Conservation (phyloP, 306 rosid genomes). For the Carpinus viminea region DNA sequence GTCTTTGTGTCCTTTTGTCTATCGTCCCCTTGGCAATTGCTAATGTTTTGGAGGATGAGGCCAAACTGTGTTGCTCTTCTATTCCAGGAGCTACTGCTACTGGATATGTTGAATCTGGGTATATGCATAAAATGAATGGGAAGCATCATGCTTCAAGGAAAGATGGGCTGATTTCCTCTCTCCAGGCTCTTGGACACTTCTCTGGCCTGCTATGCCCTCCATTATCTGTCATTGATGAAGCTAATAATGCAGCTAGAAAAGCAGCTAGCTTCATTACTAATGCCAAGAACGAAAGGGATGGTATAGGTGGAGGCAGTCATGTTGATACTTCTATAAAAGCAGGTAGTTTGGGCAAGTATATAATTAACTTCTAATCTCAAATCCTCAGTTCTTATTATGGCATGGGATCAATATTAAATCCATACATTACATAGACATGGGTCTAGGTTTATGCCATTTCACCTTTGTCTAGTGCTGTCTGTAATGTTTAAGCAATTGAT, state of each 20-base stretch:
- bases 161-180: conserved; percentile 61
- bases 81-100: conserved; percentile 19
- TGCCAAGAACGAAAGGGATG: conserved; percentile 44
- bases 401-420: conserved; percentile 16
- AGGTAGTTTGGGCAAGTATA: conserved; percentile 39
- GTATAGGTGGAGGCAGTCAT: conserved; percentile 44
- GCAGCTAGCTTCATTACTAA: conserved; percentile 50
- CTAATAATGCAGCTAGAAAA: conserved; percentile 66
- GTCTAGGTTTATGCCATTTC: conserved; percentile 14
- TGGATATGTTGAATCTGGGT: conserved; percentile 32
- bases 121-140: conserved; percentile 29
- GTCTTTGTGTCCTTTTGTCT: conserved; percentile 63
- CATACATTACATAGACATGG: conserved; percentile 1
- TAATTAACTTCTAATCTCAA: conserved; percentile 19
- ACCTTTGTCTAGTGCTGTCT: conserved; percentile 11
- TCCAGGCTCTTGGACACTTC: conserved; percentile 71
- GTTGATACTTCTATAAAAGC: conserved; percentile 42
- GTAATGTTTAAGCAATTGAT: conserved; percentile 27
- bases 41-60: conserved; percentile 49
- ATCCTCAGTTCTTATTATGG: conserved; percentile 10
- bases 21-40: conserved; percentile 71
- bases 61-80: conserved; percentile 35
- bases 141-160: conserved; percentile 41
- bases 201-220: conserved; percentile 77
- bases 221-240: conserved; percentile 55